Base-by-base conservation (phyloP, 2,329 filamentous ascomycete species). In the Ophioceras dolichostomum region DNA sequence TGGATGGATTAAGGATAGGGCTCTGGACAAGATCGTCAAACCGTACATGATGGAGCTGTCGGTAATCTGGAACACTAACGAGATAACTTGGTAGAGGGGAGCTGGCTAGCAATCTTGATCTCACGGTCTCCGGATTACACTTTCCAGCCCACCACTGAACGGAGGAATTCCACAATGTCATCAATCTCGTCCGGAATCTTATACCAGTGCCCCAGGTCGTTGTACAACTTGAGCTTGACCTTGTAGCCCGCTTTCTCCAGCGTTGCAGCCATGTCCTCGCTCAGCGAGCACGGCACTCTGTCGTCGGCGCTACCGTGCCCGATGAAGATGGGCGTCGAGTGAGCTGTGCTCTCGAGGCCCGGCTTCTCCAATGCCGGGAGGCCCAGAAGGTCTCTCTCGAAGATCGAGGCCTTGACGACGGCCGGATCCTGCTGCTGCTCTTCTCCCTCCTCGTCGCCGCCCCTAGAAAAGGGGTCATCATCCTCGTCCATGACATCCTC, bases 161-260 rank as follows among this genome's bases (percentile, higher is more conserved):
- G 24, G 31, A 56, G 45, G 32, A 64, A 65, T 0, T 45, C 32
- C 7, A 58, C 44, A 34, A 68, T 58, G 46, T 69, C 62, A 43
- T 70, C 59, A 40, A 67, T 60, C 43, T 66, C 60, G 32, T 68
- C 60, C 0, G 64, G 63, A 12, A 65, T 50, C 40, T 59, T 64
- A 42, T 67, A 66, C 62, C 67, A 68, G 41, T 70, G 65, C 1
- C 64, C 65, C 22, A 57, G 50, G 0, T 45, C 53, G 4, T 48
- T 20, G 47, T 70, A 72, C 0, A 42, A 26, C 37, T 57, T 57
- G 57, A 58, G 65, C 10, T 49, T 37, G 4, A 65, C 58, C 0
- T 53, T 17, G 37, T 56, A 59, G 1, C 53, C 58, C 24, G 55
- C 40, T n/a, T 43, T 38, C 8, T 33, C 21, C 39, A 68, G 41